These are phyloP conservation scores for Periglandula ipomoeae DNA, from an alignment of 2,329 filamentous ascomycete species.

Conservation along the genomic window DNA sequence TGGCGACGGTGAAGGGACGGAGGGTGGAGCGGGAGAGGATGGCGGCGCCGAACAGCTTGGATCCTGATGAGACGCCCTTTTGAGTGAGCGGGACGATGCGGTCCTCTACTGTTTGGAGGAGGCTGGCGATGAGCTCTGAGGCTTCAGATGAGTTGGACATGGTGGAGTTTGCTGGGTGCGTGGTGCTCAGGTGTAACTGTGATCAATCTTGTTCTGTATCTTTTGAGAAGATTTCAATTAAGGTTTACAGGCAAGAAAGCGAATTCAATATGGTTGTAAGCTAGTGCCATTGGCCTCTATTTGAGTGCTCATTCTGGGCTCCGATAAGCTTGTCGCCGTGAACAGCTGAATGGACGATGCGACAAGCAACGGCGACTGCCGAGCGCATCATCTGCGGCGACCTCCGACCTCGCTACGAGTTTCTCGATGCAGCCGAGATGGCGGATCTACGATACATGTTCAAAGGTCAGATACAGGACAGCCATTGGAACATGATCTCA, in stretches of 20 bases:
- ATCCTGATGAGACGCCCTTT: slow-evolving; percentile 39
- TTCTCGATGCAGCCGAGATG: too few relatives aligned
- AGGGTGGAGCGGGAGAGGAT: slow-evolving; percentile 36
- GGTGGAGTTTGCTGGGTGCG: too few relatives aligned
- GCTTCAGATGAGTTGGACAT: neutral
- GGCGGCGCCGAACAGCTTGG: slow-evolving; percentile 48
- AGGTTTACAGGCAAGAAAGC: too few relatives aligned
- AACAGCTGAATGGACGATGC: too few relatives aligned
- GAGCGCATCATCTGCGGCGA: neutral
- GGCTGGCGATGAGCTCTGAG: slow-evolving; percentile 23
- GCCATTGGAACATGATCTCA: too few relatives aligned
- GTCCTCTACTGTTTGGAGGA: slow-evolving; percentile 34
- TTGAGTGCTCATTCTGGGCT: neutral
- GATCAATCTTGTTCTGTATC: too few relatives aligned
- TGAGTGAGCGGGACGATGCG: slow-evolving; percentile 42
- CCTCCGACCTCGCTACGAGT: neutral
- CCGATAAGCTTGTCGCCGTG: too few relatives aligned
- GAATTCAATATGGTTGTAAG: too few relatives aligned
- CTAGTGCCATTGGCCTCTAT: too few relatives aligned
- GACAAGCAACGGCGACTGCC: slow-evolving; percentile 3
- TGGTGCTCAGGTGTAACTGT: neutral
- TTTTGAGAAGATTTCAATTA: too few relatives aligned
- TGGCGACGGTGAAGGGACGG: slow-evolving; percentile 38
- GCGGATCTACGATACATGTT: too few relatives aligned
- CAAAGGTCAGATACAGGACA: neutral